Evolutionary conservation across 139 green algal genomes (phyloP), one percentile per base, ranked within the genome.

Genomic region (Coccomyxa sp.): DNA sequence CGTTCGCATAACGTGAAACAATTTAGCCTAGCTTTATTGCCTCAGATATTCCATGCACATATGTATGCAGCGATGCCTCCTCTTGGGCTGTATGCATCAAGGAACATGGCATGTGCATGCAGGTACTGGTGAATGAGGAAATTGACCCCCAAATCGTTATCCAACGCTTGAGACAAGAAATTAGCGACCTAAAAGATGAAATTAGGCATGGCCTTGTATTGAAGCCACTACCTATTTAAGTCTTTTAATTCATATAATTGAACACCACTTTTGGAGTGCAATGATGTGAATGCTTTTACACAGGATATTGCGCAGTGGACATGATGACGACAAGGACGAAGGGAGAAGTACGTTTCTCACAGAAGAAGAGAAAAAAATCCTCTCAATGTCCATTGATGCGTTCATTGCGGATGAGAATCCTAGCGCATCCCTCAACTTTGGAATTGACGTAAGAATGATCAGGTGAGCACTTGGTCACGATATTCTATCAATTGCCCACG

Each of bases 51-150:
- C 38, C 18, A 27, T 10, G 25, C 15, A 57, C 30, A 31, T 13
- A 28, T 80, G 17, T 63, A 3, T n/a, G 38, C 16, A 27, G 7
- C 66, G 30, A 25, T 60, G 32, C 17, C 14, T 25, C 13, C 16
- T 31, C 0, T 25, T 80, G 38, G 30, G 75, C 18, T 51, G 38
- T 51, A 51, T 51, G 7, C 38, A 51, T 51, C 38, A 51, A 51
- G 7, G 3, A 51, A 51, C 38, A 51, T 7, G 38, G 38, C 38
- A 3, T 51, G 7, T 51, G 38, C 38, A 51, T 77, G 57, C 85
- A 95, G 90, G 90, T 95, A 45, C 83, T 85, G 25, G 82, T 97
- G 16, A 98, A 98, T 87, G 95, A 98, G 90, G 94, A 97, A 87
- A 27, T 97, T 25, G 95, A 98, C 86, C 94, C 93, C 15, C 80